Evolutionary conservation across 768 basidiomycete genomes (phyloP), one percentile per base, ranked within the genome.

Genomic region (Podaxis sp.): DNA sequence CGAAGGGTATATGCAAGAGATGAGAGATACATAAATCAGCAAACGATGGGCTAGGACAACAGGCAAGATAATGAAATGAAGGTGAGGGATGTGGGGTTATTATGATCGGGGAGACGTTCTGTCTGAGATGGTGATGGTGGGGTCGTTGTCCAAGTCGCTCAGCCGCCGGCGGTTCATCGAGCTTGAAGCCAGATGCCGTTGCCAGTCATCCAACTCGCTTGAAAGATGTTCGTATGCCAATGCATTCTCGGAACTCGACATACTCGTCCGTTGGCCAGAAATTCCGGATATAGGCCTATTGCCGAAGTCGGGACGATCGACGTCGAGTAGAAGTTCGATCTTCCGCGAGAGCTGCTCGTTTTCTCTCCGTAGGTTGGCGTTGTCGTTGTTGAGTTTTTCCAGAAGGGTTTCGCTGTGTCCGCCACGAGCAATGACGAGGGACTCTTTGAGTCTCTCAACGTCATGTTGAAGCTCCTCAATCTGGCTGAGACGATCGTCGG

Each of bases 331-430:
- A 50, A 95, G 81, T 59, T 87, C 90, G 66, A 96, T 93, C 80
- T 93, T 94, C 71, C 92, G 91, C n/a, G 89, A 88, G 47, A 95
- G 82, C 66, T 93, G 87, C 69, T 91, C 89, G 71, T 95, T 95
- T 73, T 95, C 92, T 59, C 85, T 84, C 71, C 89, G 87, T 61
- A 95, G 84, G 35, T 76, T 80, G 16, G 83, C 80, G 72, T 94
- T 95, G 70, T 96, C 92, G 71, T 79, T 83, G 71, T 87, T 87
- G 63, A 97, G 83, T 71, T 88, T 89, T 74, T 95, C 93, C 38
- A 91, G 71, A 46, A 88, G 70, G 6, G 89, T 87, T 74, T 93
- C 91, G 58, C 90, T 86, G 59, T 87, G 83, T 21, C 88, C 89
- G 57, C 86, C 85, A 13, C 91, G 88, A 32, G 91, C 85, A 64